Conservation (phyloP, 2,329 filamentous ascomycete species). For the Achaetomium macrosporum region DNA sequence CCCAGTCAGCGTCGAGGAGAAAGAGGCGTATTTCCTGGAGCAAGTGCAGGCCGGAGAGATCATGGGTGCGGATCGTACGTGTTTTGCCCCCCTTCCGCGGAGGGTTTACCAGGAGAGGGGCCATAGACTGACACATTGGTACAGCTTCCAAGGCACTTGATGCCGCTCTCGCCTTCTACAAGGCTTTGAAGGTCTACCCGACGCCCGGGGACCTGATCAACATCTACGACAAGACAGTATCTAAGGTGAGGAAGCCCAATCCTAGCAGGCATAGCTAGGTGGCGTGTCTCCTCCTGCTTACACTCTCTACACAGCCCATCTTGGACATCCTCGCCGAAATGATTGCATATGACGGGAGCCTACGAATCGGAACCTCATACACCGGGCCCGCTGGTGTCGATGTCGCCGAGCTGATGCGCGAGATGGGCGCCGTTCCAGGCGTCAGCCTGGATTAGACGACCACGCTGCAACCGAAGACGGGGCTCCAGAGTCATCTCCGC, state of each 20-base stretch:
- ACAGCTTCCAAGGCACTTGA: conserved; percentile 66
- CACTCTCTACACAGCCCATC: conserved; percentile 57
- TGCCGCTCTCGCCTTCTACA: conserved; percentile 93
- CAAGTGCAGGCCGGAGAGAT: conserved; percentile 86
- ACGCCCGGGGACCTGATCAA: conserved; percentile 85
- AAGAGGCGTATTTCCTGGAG: conserved; percentile 94
- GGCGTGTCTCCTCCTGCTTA: neutral
- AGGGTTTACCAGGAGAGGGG: neutral
- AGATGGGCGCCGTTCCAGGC: conserved; percentile 30
- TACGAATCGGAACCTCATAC: conserved; percentile 50
- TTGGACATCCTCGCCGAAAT: conserved; percentile 96
- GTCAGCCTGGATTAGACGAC: conserved; percentile 48
- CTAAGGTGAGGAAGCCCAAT: conserved; percentile 58
- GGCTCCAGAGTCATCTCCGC: neutral
- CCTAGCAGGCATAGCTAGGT: neutral
- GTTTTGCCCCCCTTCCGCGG: neutral
- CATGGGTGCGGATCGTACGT: conserved; percentile 74
- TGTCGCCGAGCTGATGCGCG: conserved; percentile 26
- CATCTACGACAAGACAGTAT: conserved; percentile 98
- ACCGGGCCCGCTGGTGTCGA: conserved; percentile 24
- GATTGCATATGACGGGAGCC: conserved; percentile 82
- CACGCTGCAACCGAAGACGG: neutral
- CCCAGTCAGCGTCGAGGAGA: conserved; percentile 83
- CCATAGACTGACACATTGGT: neutral
- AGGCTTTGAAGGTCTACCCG: conserved; percentile 96